Evolutionary conservation across 352 stramenopile genomes (phyloP).

Genomic region (Phytopythium litorale): DNA sequence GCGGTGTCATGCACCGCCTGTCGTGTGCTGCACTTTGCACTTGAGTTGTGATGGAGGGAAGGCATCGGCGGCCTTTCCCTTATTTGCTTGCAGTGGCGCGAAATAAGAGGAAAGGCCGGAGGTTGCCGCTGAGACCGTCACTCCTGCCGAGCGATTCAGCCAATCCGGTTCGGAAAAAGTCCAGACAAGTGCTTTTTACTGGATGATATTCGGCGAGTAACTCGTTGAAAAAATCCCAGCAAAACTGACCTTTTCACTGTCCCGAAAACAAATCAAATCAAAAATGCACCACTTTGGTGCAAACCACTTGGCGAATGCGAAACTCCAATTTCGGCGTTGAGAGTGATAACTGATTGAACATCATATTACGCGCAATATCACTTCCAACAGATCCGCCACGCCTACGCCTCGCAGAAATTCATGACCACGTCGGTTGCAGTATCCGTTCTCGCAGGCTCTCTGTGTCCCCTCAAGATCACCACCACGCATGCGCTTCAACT

Average conservation of each 20-base stretch:
- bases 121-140: not conserved
- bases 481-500: not conserved
- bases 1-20: not conserved
- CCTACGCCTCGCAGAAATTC: too few relatives aligned
- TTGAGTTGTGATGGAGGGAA: not conserved
- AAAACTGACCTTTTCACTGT: not conserved
- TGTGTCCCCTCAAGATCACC: not conserved
- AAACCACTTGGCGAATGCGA: not conserved
- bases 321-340: not conserved
- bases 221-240: not conserved
- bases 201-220: conserved; percentile 2
- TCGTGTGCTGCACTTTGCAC: not conserved
- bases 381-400: not conserved
- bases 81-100: not conserved
- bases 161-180: conserved; percentile 1
- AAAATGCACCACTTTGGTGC: not conserved
- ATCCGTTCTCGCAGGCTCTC: not conserved
- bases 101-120: conserved; percentile 1
- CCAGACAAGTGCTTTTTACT: not conserved
- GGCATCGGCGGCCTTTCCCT: not conserved
- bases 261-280: not conserved
- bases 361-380: not conserved
- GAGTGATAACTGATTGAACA: not conserved
- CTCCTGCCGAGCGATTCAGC: not conserved
- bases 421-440: not conserved